Evolutionary conservation across 2,329 filamentous ascomycete genomes (phyloP), one percentile per base, ranked within the genome.

Genomic region (Penicillium hordei): DNA sequence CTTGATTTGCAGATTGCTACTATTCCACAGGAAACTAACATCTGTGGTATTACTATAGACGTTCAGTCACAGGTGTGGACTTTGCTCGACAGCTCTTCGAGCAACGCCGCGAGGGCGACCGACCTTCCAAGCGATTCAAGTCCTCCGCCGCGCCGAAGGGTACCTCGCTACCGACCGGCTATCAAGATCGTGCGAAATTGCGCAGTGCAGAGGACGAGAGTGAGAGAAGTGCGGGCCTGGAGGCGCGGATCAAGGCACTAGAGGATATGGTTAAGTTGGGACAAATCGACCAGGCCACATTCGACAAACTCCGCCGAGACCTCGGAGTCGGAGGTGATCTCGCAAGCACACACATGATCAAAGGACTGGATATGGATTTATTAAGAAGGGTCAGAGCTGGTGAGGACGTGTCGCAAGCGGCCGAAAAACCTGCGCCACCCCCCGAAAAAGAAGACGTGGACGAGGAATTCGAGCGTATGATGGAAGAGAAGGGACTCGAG

Each of bases 41-140:
- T 36, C 5, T 63, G 36, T 39, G 17, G 5, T 2, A 12, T n/a
- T 58, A 46, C 2, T 53, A 13, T 57, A 90, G 88, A 15, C 89
- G 91, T 50, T 86, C 88, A 25, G 81, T 92, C 13, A 79, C 79
- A 63, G 80, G 83, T 52, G 78, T 83, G 53, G 88, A 94, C 55
- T 97, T 97, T 73, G 89, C 90, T 23, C 89, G 87, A 65, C 93
- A 97, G 74, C 82, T 96, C 33, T 88, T 90, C 38, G 91, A 95
- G 67, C 84, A 87, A 60, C 86, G 83, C 59, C 86, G 83, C 66
- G 79, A 81, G 43, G 60, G 51, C 19, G 62, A 68, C 69, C 82
- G 84, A 51, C 81, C 83, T 0, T 74, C 83, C 8, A 95, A 91
- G 76, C 91, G 88, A 70, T 89, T 91, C 78, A 89, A 86, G 61